Conservation (phyloP, 345 rosid species). For the Moricandia arvensis region DNA sequence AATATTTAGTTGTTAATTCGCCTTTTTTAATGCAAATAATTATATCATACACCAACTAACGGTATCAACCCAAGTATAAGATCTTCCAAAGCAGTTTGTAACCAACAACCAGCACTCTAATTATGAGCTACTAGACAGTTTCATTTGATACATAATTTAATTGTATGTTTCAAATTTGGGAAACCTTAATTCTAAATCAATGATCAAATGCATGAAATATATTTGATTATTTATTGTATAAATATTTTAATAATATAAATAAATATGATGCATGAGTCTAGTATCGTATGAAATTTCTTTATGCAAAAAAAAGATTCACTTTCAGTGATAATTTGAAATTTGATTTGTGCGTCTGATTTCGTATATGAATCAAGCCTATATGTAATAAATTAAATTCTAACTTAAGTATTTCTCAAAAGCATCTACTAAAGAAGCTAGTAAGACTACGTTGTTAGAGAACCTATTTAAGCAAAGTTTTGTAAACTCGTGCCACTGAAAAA, state of each 20-base stretch:
- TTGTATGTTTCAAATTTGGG: neutral
- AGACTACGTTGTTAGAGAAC: neutral
- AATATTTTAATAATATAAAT: neutral
- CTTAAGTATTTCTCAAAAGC: neutral
- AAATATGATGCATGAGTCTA: neutral
- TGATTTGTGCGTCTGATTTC: too few species aligned
- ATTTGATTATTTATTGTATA: neutral
- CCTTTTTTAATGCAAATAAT: neutral
- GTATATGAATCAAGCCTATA: neutral
- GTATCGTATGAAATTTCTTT: neutral
- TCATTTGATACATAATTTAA: neutral
- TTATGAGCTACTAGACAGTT: neutral
- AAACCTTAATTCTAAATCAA: neutral
- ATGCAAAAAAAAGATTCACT: neutral
- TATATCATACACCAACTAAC: neutral
- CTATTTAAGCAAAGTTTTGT: constrained; percentile 9
- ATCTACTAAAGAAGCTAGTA: neutral
- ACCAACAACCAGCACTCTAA: neutral
- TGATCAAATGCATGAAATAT: neutral
- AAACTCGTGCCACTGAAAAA: constrained; percentile 28
- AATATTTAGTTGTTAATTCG: neutral
- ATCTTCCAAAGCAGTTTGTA: neutral
- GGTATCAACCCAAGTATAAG: neutral
- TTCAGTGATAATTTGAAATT: neutral
- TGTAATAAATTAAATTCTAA: neutral